Percentiles rank a stretch among this genome's conserved stretches.
Conservation (phyloP, 768 basidiomycete species). For the Brasilioporus rufonigricans region DNA sequence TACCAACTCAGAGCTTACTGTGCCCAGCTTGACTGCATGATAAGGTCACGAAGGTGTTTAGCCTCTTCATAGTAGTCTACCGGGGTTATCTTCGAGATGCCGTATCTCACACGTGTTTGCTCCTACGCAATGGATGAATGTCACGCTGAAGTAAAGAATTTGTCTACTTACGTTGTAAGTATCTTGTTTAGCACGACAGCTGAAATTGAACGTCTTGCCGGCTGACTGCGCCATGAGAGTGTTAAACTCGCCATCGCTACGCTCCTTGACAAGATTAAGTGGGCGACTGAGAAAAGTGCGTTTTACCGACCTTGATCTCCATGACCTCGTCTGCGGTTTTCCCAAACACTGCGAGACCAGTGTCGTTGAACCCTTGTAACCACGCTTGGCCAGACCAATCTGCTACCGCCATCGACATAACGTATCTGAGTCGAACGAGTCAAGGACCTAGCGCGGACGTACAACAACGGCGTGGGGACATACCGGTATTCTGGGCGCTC, state of each 20-base stretch:
- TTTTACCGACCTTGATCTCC: constrained; percentile 56
- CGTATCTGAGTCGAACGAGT: constrained; percentile 48
- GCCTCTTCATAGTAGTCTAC: constrained; percentile 74
- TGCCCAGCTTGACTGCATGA: constrained; percentile 58
- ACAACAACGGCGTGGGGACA: constrained; percentile 20
- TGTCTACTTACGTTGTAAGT: constrained; percentile 66
- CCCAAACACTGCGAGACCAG: constrained; percentile 73
- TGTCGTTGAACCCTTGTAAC: constrained; percentile 93
- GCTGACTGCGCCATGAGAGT: constrained; percentile 59
- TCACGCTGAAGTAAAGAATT: background rate
- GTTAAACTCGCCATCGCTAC: constrained; percentile 57
- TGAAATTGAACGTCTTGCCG: constrained; percentile 76
- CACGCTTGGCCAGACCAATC: constrained; percentile 89
- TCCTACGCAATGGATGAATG: constrained; percentile 47
- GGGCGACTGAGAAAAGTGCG: background rate
- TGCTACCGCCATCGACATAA: constrained; percentile 83
- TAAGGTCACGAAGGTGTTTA: constrained; percentile 52
- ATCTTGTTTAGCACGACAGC: constrained; percentile 84
- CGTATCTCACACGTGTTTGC: constrained; percentile 78
- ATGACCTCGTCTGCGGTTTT: constrained; percentile 77
- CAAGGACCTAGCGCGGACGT: background rate
- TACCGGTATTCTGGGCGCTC: constrained; percentile 79
- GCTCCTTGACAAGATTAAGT: constrained; percentile 41
- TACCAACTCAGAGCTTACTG: constrained; percentile 16
- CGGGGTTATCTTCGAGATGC: constrained; percentile 62